phyloP scores from a whole-genome alignment of 768 basidiomycete species.

The Macrolepiota albuminosa region DNA sequence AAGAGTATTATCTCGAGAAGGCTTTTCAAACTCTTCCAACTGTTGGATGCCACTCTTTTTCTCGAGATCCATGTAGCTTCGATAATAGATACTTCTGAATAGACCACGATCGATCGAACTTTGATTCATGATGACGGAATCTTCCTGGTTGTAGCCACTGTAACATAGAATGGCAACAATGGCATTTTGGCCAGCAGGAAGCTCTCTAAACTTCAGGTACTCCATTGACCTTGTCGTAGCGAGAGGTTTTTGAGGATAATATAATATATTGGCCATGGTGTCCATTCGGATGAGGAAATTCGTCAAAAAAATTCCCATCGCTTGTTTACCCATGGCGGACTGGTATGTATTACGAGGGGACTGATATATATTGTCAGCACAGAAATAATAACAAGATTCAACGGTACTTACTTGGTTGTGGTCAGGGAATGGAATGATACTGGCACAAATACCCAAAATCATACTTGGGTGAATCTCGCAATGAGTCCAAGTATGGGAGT shows the following conservation, averaged over 20 bases:
- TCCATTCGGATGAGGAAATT: constrained; percentile 99
- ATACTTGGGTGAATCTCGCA: constrained; percentile 99
- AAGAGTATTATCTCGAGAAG: constrained; percentile 86
- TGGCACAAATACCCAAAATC: constrained; percentile 98
- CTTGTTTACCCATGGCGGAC: constrained; percentile 99
- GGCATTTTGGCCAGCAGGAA: constrained; percentile 98
- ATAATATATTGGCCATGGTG: constrained; percentile 99
- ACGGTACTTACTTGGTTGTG: constrained; percentile 82
- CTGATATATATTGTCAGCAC: constrained; percentile 33
- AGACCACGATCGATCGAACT: constrained; percentile 96
- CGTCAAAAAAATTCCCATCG: constrained; percentile 98
- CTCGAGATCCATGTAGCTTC: constrained; percentile 97
- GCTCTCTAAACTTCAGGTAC: constrained; percentile 96
- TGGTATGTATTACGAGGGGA: constrained; percentile 99
- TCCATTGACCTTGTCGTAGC: constrained; percentile 99
- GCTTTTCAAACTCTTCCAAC: constrained; percentile 96
- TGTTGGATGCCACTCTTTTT: constrained; percentile 92
- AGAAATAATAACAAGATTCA: not conserved
- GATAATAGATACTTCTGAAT: constrained; percentile 98
- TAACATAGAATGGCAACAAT: constrained; percentile 98
- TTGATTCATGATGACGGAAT: constrained; percentile 99
- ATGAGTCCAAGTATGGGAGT: constrained; percentile 93
- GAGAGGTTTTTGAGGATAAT: constrained; percentile 98
- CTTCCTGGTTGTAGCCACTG: constrained; percentile 99
- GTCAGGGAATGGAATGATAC: constrained; percentile 99